Conservation (phyloP, 768 basidiomycete genomes). For the Porpolomopsis calyptriformis region DNA sequence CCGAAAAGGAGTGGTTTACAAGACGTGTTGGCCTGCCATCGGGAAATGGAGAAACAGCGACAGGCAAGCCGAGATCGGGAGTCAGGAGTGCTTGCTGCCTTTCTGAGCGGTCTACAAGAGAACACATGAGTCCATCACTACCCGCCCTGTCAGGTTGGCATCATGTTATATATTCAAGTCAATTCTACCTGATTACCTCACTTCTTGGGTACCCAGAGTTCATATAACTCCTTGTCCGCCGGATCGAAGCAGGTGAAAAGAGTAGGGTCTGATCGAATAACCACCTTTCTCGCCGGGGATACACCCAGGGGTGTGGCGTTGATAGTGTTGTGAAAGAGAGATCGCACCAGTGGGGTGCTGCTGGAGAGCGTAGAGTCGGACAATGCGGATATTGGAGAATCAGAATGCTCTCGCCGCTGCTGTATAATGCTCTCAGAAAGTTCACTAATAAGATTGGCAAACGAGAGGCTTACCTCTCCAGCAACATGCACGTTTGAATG, state of each 20-base stretch:
- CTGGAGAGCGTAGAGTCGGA: slow-evolving; percentile 20
- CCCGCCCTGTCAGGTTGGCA: too few species aligned
- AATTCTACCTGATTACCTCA: too few species aligned
- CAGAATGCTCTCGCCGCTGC: slow-evolving; percentile 5
- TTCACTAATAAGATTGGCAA: neutral
- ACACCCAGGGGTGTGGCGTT: slow-evolving; percentile 14
- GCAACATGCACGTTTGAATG: slow-evolving; percentile 1
- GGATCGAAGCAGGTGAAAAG: slow-evolving; percentile 67
- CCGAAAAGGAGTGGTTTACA: slow-evolving; percentile 52
- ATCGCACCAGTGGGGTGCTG: slow-evolving; percentile 20
- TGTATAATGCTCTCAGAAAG: slow-evolving; percentile 2
- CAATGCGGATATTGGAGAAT: slow-evolving; percentile 26
- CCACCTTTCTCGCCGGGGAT: slow-evolving; percentile 24
- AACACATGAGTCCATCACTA: neutral
- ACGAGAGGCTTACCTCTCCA: slow-evolving; percentile 8
- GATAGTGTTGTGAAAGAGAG: slow-evolving; percentile 20
- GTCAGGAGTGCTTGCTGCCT: slow-evolving; percentile 39
- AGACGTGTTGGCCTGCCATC: slow-evolving; percentile 55
- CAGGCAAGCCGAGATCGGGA: slow-evolving; percentile 20
- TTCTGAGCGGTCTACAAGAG: slow-evolving; percentile 28
- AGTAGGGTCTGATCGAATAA: slow-evolving; percentile 55
- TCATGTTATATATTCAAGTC: too few species aligned
- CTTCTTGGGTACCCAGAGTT: slow-evolving; percentile 57
- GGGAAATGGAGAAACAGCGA: slow-evolving; percentile 44
- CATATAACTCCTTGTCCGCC: slow-evolving; percentile 65